Conservation (phyloP, 2,329 filamentous ascomycete species). For the Macrophomina phaseolina region DNA sequence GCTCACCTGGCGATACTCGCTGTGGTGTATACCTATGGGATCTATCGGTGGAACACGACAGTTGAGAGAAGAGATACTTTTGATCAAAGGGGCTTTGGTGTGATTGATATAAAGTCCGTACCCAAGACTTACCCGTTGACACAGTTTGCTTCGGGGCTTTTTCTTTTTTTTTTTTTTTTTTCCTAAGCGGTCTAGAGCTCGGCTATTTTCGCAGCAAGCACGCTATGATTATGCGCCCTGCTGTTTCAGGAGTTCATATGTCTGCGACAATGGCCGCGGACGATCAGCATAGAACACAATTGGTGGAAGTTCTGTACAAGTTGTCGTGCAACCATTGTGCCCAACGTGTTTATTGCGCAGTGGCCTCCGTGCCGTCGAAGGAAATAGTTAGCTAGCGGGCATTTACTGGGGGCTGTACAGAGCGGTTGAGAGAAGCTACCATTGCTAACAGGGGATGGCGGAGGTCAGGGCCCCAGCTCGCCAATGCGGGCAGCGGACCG, state of each 20-base stretch:
- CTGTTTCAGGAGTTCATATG: constrained; percentile 10
- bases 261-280: constrained; percentile 10
- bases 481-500: constrained; percentile 18
- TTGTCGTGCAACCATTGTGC: background rate
- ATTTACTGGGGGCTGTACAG: background rate
- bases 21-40: too few relatives aligned
- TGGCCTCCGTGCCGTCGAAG: background rate
- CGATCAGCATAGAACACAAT: background rate
- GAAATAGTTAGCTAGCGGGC: background rate
- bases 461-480: constrained; percentile 2
- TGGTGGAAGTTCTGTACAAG: constrained; percentile 7
- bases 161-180: background rate
- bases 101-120: too few relatives aligned
- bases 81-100: too few relatives aligned
- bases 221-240: background rate
- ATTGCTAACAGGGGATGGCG: background rate
- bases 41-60: too few relatives aligned
- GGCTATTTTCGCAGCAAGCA: background rate
- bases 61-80: too few relatives aligned
- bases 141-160: background rate
- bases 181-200: background rate
- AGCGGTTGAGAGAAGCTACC: background rate
- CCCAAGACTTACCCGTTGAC: too few relatives aligned
- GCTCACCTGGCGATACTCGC: background rate
- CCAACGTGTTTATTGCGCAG: background rate